Percentiles rank a stretch among this genome's conserved stretches.
phyloP scores from a whole-genome alignment of 2,329 filamentous ascomycete species.

The Lojkania enalia region DNA sequence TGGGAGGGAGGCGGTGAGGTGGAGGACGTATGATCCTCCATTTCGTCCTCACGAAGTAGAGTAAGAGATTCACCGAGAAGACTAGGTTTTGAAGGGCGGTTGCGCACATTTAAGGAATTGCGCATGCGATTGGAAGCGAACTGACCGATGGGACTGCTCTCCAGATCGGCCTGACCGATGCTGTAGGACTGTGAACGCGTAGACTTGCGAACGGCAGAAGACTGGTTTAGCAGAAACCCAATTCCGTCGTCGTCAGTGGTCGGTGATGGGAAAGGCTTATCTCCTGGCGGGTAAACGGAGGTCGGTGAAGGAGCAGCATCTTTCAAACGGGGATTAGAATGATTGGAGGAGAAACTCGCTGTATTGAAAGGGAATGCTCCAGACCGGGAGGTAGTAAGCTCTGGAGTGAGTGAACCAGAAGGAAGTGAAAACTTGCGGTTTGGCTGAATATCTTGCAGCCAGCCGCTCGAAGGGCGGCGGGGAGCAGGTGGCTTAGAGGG shows the following conservation, averaged over 20 bases:
- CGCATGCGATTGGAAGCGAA: constrained; percentile 53
- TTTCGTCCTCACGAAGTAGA: constrained; percentile 43
- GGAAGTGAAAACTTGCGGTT: constrained; percentile 75
- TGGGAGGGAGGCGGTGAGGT: no score
- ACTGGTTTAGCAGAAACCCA: constrained; percentile 36
- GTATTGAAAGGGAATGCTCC: constrained; percentile 50
- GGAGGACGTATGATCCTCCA: no score
- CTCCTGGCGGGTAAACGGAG: constrained; percentile 26
- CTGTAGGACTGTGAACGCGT: constrained; percentile 97
- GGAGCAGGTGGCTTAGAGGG: constrained; percentile 54
- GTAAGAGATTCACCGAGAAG: constrained; percentile 65
- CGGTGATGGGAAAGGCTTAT: constrained; percentile 28
- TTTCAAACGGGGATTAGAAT: constrained; percentile 31
- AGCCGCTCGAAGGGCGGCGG: constrained; percentile 52
- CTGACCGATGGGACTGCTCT: constrained; percentile 48
- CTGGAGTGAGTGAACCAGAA: constrained; percentile 67
- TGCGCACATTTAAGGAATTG: constrained; percentile 63
- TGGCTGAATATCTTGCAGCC: constrained; percentile 79
- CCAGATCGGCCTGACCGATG: constrained; percentile 78
- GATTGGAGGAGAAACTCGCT: constrained; percentile 24
- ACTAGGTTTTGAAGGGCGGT: constrained; percentile 77
- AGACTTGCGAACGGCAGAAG: constrained; percentile 84
- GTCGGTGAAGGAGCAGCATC: constrained; percentile 42
- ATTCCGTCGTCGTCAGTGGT: constrained; percentile 46
- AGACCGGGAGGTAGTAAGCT: constrained; percentile 49